A percentile compares a stretch with the other conserved stretches of the same genome.
phyloP scores from a whole-genome alignment of 2,329 filamentous ascomycete genomes.

The Claviceps pazoutovae region DNA sequence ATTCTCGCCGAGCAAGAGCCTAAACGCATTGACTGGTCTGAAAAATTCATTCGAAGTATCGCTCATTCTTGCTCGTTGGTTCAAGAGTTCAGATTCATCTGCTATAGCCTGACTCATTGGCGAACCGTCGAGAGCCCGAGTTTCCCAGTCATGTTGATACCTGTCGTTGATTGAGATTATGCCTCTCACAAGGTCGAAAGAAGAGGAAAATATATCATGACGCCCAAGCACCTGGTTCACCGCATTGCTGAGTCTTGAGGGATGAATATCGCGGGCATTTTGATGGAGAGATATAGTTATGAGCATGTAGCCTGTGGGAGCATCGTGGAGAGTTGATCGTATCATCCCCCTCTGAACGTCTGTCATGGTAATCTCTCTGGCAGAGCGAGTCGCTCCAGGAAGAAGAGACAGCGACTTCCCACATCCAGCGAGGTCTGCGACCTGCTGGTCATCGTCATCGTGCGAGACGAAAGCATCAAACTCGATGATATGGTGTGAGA shows the following conservation, averaged over 20 bases:
- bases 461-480: background rate
- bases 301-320: background rate
- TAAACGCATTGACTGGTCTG: background rate
- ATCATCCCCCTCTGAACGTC: background rate
- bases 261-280: background rate
- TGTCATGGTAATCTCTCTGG: background rate
- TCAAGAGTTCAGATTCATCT: background rate
- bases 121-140: background rate
- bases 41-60: background rate
- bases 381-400: background rate
- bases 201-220: background rate
- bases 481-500: background rate
- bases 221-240: background rate
- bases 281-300: background rate
- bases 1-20: background rate
- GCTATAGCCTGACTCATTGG: background rate
- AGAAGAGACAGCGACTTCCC: background rate
- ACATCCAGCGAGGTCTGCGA: background rate
- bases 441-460: background rate
- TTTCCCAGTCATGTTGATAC: background rate
- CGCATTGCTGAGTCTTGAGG: background rate
- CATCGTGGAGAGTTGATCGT: background rate
- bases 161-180: background rate
- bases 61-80: background rate
- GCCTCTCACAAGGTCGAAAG: background rate